These are phyloP conservation scores for Lenzites betulinus DNA, from an alignment of 768 basidiomycete genomes.

Conservation along the genomic window DNA sequence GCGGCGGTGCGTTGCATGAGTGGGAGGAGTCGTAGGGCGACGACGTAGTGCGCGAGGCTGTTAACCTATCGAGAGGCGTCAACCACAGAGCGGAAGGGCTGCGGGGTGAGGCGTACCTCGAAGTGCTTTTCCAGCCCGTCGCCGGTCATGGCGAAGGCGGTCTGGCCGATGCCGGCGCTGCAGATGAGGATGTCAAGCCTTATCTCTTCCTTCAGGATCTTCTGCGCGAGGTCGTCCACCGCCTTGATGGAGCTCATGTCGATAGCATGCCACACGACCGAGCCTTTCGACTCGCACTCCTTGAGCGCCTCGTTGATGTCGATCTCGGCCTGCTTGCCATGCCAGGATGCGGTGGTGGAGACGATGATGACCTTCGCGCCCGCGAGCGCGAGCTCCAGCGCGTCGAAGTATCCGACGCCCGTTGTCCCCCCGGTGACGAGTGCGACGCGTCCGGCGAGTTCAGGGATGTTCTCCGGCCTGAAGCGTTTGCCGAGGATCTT, in stretches of 20 bases:
- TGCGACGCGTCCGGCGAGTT: slow-evolving; percentile 29
- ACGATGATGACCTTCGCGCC: slow-evolving; percentile 32
- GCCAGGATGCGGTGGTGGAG: slow-evolving; percentile 28
- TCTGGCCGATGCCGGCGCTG: slow-evolving; percentile 31
- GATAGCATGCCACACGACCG: slow-evolving; percentile 26
- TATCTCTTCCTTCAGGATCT: slow-evolving; percentile 19
- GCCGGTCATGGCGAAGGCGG: slow-evolving; percentile 26
- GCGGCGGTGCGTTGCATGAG: slow-evolving; percentile 31
- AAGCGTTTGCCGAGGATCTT: slow-evolving; percentile 24
- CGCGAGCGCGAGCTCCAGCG: slow-evolving; percentile 30
- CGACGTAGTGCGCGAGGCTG: slow-evolving; percentile 29
- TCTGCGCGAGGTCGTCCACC: slow-evolving; percentile 27
- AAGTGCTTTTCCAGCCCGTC: slow-evolving; percentile 31
- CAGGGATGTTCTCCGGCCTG: slow-evolving; percentile 29
- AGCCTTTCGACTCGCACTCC: slow-evolving; percentile 22
- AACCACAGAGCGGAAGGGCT: too few species aligned
- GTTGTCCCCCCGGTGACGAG: slow-evolving; percentile 31
- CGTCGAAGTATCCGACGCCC: slow-evolving; percentile 33
- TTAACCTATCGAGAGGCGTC: slow-evolving; percentile 23
- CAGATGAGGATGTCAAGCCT: slow-evolving; percentile 31
- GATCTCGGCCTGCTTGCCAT: slow-evolving; percentile 27
- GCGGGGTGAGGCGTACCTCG: slow-evolving; percentile 16
- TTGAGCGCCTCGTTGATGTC: slow-evolving; percentile 30
- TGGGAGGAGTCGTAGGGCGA: slow-evolving; percentile 28
- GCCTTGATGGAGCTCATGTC: slow-evolving; percentile 26